Evolutionary conservation across 768 basidiomycete species (phyloP).

Genomic region (Imleria badia): DNA sequence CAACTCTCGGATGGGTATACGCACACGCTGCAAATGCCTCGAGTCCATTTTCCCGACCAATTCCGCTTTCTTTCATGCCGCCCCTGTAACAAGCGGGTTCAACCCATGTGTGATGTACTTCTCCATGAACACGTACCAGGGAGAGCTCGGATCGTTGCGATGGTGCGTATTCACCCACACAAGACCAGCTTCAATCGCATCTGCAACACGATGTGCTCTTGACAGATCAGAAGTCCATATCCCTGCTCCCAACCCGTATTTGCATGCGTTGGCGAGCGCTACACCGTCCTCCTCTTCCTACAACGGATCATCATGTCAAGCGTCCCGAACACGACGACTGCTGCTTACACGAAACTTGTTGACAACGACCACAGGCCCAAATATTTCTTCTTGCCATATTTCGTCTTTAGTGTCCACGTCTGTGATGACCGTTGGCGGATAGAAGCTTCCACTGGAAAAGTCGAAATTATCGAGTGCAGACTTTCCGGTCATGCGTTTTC

Average conservation of each 20-base stretch:
- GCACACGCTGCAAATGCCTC: constrained; percentile 79
- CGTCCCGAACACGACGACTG: constrained; percentile 13
- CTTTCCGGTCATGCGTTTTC: constrained; percentile 57
- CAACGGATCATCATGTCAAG: not conserved
- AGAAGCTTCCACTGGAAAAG: constrained; percentile 72
- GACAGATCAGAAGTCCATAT: constrained; percentile 80
- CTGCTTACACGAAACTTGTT: constrained; percentile 48
- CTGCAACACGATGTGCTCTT: constrained; percentile 71
- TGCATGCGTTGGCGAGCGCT: constrained; percentile 67
- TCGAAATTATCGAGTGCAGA: constrained; percentile 72
- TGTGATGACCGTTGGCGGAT: constrained; percentile 73
- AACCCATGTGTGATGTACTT: not conserved
- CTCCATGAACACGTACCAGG: constrained; percentile 52
- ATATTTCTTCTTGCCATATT: constrained; percentile 82
- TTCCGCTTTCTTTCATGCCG: constrained; percentile 88
- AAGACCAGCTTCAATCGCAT: constrained; percentile 67
- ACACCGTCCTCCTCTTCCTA: constrained; percentile 68
- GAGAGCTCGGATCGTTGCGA: constrained; percentile 85
- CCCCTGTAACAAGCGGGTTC: constrained; percentile 52
- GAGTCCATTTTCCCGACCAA: constrained; percentile 82
- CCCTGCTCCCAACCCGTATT: constrained; percentile 79
- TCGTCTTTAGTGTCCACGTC: constrained; percentile 57
- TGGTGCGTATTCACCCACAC: constrained; percentile 92
- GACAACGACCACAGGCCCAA: constrained; percentile 81
- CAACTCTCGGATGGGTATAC: constrained; percentile 20